Evolutionary conservation across 768 basidiomycete species (phyloP).

Genomic region (Lactifluus subvellereus): DNA sequence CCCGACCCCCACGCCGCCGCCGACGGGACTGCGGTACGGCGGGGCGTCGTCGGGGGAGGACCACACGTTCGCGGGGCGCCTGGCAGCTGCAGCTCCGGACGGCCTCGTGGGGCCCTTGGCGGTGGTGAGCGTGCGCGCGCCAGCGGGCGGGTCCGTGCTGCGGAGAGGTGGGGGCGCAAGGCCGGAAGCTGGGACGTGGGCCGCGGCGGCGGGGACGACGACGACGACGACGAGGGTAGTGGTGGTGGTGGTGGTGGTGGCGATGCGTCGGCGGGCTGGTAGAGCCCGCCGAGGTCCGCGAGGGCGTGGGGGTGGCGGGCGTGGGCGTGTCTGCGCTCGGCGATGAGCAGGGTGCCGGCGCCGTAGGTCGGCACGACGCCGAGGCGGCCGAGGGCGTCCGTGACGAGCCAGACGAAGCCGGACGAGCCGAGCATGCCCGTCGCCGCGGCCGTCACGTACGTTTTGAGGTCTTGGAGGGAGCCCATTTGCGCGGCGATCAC

Average conservation of each 20-base stretch:
- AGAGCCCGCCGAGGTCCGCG: conserved; percentile 8
- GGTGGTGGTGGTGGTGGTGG: not conserved
- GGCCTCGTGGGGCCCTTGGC: too few relatives aligned
- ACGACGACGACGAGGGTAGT: not conserved
- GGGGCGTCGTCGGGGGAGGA: not conserved
- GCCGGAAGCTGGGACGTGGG: conserved; percentile 10
- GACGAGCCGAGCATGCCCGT: conserved; percentile 64
- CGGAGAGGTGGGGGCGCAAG: not conserved
- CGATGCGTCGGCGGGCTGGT: conserved; percentile 7
- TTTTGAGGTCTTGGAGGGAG: conserved; percentile 61
- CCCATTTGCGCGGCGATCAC: conserved; percentile 51
- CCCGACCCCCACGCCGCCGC: too few relatives aligned
- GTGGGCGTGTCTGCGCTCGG: conserved; percentile 23
- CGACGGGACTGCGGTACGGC: not conserved
- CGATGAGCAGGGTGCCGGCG: conserved; percentile 77
- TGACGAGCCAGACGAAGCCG: conserved; percentile 87
- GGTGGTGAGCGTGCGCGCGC: conserved; percentile 16
- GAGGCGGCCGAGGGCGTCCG: conserved; percentile 51
- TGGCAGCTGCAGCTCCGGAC: not conserved
- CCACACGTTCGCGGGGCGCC: not conserved
- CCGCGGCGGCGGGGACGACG: not conserved
- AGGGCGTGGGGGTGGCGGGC: conserved; percentile 1
- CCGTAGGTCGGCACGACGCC: conserved; percentile 85
- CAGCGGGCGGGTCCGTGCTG: not conserved
- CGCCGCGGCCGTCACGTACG: conserved; percentile 68